Conservation (phyloP, 257 asterid species). For the Solanum chmielewskii region DNA sequence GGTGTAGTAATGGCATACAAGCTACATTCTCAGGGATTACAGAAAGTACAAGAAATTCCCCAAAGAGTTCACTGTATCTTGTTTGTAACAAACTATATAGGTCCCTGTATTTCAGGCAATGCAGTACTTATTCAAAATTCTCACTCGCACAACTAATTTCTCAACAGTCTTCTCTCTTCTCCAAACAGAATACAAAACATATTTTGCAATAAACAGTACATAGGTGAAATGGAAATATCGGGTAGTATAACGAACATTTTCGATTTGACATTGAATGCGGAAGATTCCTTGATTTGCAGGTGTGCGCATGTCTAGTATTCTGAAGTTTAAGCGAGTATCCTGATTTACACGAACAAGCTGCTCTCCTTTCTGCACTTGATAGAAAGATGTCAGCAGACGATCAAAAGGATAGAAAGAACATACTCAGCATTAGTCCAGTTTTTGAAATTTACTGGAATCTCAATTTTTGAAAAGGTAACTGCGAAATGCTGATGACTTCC, state of each 20-base stretch:
- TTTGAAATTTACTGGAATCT: neutral
- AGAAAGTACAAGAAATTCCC: neutral
- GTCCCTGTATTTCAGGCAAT: neutral
- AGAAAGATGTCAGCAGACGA: neutral
- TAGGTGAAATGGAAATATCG: neutral
- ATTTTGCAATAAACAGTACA: neutral
- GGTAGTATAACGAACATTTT: slow-evolving; percentile 30
- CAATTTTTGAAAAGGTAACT: neutral
- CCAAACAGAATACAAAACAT: neutral
- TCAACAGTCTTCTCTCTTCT: neutral
- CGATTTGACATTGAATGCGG: slow-evolving; percentile 63
- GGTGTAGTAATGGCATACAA: neutral
- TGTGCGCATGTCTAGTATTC: slow-evolving; percentile 79
- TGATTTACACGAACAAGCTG: slow-evolving; percentile 83
- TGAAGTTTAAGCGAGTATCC: slow-evolving; percentile 78
- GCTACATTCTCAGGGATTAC: neutral
- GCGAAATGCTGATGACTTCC: neutral
- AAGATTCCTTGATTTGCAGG: slow-evolving; percentile 90
- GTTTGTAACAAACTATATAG: neutral
- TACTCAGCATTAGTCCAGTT: neutral
- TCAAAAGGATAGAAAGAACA: neutral
- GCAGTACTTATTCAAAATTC: neutral
- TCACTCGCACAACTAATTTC: neutral
- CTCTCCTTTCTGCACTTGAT: neutral
- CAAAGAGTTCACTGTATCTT: neutral